Evolutionary conservation across 2,329 filamentous ascomycete species (phyloP), one percentile per base, ranked within the genome.

Genomic region (Hysterium pulicare): DNA sequence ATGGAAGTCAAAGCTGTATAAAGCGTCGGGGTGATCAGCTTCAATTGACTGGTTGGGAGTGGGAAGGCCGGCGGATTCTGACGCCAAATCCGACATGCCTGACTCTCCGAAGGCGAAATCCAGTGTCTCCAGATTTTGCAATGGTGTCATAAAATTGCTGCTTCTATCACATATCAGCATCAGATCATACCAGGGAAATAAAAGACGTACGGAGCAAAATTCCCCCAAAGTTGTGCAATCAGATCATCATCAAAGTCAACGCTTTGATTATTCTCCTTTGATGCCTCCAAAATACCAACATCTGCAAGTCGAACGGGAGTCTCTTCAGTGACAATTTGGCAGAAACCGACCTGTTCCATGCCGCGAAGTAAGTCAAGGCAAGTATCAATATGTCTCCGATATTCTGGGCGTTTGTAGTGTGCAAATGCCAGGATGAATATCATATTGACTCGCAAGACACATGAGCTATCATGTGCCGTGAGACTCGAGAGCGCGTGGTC

Each of bases 401-500:
- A 62, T 8, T 58, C 55, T 3, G 53, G 42, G 20, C 47, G 47
- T 32, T 55, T 54, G 5, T 58, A 62, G 28, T 61, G 59, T 5
- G 53, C 56, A 35, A 58, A 65, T 6, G 62, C 62, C 11, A 66
- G 51, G 36, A 66, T 59, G 42, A 64, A 67, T 3, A 67, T 59
- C 49, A 65, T 64, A 24, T 61, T 44, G 16, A 61, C 40, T 5
- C 62, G 54, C 5, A 67, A 48, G 7, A 66, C 42, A 37, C 61
- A 61, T 1, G 62, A 65, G 46, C 62, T 64, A 37, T 67, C 64
- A 31, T 62, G 64, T 4, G 61, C 61, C 2, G 60, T 65, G 2
- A 65, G 42, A 33, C 59, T 61, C 10, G 61, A 62, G 4, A 66
- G 48, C 1, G 48, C 57, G 17, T 51, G 42, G 23, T 56, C 51